A percentile compares a stretch with the other conserved stretches of the same genome.
phyloP scores from a whole-genome alignment of 2,329 filamentous ascomycete species.

The Pseudogymnoascus sp. region DNA sequence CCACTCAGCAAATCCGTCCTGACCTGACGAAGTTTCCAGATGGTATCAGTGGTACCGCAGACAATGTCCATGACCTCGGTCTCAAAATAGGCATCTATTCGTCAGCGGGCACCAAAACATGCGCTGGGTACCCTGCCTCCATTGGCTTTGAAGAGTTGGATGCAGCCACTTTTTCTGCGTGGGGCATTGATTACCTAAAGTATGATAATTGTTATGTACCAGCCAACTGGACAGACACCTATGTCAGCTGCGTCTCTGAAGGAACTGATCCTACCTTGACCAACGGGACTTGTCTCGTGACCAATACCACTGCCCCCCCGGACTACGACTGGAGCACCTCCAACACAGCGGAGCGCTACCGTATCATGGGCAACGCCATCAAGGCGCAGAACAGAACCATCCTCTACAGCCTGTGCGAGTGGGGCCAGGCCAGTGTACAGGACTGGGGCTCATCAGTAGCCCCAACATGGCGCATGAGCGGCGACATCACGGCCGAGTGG shows the following conservation, averaged over 20 bases:
- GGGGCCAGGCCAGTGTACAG: slow-evolving; percentile 43
- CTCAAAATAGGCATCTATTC: slow-evolving; percentile 59
- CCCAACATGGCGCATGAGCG: slow-evolving; percentile 39
- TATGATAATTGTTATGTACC: slow-evolving; percentile 48
- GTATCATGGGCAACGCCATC: slow-evolving; percentile 44
- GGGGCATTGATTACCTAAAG: slow-evolving; percentile 53
- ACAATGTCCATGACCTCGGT: slow-evolving; percentile 46
- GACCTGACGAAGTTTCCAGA: slow-evolving; percentile 47
- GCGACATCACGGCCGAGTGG: slow-evolving; percentile 35
- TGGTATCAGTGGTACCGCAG: slow-evolving; percentile 47
- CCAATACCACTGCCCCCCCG: slow-evolving; percentile 31
- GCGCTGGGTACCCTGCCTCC: slow-evolving; percentile 41
- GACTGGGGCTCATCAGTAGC: slow-evolving; percentile 42
- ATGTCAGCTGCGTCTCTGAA: slow-evolving; percentile 34
- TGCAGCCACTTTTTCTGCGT: slow-evolving; percentile 47
- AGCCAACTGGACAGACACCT: slow-evolving; percentile 30
- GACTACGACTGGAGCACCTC: slow-evolving; percentile 44
- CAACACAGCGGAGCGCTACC: slow-evolving; percentile 39
- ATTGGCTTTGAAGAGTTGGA: slow-evolving; percentile 50
- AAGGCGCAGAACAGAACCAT: slow-evolving; percentile 37
- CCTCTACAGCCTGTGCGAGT: slow-evolving; percentile 44
- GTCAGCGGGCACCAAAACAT: slow-evolving; percentile 36
- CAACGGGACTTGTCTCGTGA: slow-evolving; percentile 36
- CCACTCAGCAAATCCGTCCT: slow-evolving; percentile 36
- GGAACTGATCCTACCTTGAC: slow-evolving; percentile 23